Evolutionary conservation across 345 rosid genomes (phyloP), one percentile per base, ranked within the genome.

Genomic region (Brassica incana): DNA sequence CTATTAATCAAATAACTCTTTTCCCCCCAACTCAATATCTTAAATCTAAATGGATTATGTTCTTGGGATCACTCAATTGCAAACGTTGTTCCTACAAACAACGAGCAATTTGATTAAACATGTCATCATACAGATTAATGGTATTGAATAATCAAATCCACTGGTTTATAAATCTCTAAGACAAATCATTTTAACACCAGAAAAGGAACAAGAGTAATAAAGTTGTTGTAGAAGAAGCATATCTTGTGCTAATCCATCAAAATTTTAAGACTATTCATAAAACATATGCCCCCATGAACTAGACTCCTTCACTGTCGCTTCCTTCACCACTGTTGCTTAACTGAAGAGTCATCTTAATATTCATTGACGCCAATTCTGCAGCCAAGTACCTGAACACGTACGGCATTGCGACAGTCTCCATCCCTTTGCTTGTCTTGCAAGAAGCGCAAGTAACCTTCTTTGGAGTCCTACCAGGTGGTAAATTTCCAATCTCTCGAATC

Each of bases 331-430:
- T 85, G 5, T 85, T 84, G 56, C 80, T 86, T 6, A 95, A 75
- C 71, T 88, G 64, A 59, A 95, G 86, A 15, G 88, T 87, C 91
- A 95, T 78, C 83, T 88, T 88, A 71, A 95, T 90, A 84, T 93
- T 95, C 99, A 95, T 93, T 3, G 98, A 89, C 1, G 96, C 99
- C 60, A 95, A 85, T 79, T 95, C 99, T 9, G 97, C 92, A 29
- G 97, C 97, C 63, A 95, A 86, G 77, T 93, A 93, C 83, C 96
- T 83, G 74, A 95, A 93, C 62, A 95, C 97, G 0, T 90, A 93
- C n/a, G 98, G 98, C 90, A 95, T 93, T 5, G 98, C 93, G 1
- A 93, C 97, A 2, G 96, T 88, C 74, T 91, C 97, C 97, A 95
- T 91, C 16, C 99, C 98, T 86, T 86, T 93, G 69, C 94, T 91